These are phyloP conservation scores for Rhexocercosporidium sp. DNA, from an alignment of 2,329 filamentous ascomycete species.

Conservation along the genomic window DNA sequence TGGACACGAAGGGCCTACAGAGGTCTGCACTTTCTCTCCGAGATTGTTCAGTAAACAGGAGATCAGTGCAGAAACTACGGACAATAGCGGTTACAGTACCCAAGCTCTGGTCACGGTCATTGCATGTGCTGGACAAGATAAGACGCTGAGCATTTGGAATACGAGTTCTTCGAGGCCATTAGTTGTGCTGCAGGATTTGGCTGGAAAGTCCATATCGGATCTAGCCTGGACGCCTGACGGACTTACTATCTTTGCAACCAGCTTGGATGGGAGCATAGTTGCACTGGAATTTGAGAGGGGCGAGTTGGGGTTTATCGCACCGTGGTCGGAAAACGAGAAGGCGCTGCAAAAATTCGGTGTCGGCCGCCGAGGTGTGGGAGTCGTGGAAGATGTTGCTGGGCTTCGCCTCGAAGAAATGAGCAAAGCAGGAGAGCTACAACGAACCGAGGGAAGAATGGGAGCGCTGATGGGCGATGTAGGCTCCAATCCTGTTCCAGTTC, in stretches of 20 bases:
- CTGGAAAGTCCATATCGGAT: slow-evolving; percentile 91
- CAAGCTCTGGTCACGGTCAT: slow-evolving; percentile 82
- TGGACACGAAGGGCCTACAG: slow-evolving; percentile 93
- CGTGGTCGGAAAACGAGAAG: slow-evolving; percentile 87
- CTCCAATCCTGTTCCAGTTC: slow-evolving; percentile 36
- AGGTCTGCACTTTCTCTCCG: slow-evolving; percentile 97
- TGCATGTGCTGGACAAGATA: slow-evolving; percentile 95
- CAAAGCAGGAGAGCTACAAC: slow-evolving; percentile 87
- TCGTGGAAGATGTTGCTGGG: slow-evolving; percentile 90
- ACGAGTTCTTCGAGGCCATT: slow-evolving; percentile 92
- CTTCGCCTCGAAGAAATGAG: slow-evolving; percentile 87
- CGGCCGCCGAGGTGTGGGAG: slow-evolving; percentile 84
- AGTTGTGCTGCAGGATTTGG: slow-evolving; percentile 86
- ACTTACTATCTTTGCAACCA: slow-evolving; percentile 82
- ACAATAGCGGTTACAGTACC: slow-evolving; percentile 54
- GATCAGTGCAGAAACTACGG: slow-evolving; percentile 52
- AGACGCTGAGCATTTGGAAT: slow-evolving; percentile 96
- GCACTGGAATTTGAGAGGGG: slow-evolving; percentile 81
- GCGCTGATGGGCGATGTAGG: slow-evolving; percentile 92
- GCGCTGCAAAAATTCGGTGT: slow-evolving; percentile 91
- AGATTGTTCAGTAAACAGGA: slow-evolving; percentile 81
- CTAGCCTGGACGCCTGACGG: slow-evolving; percentile 94
- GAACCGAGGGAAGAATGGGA: slow-evolving; percentile 94
- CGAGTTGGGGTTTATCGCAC: slow-evolving; percentile 88
- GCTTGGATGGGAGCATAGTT: slow-evolving; percentile 87